Percentiles rank a stretch among this genome's conserved stretches.
Conservation (phyloP, 345 rosid genomes). For the Citrus unshiu region DNA sequence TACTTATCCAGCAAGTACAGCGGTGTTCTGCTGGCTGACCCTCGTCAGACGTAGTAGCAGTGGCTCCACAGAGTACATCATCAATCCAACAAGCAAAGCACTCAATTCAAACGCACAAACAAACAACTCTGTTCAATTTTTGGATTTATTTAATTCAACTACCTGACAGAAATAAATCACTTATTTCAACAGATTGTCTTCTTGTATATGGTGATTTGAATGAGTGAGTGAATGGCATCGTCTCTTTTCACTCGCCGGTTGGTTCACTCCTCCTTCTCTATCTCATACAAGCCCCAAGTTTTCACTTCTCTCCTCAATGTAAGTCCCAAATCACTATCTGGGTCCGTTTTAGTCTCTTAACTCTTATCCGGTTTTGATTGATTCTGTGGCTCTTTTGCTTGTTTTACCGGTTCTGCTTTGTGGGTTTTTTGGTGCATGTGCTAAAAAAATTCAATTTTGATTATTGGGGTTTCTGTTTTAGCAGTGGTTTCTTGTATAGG, state of each 20-base stretch:
- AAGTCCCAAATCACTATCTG: constrained; percentile 21
- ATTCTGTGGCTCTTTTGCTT: constrained; percentile 5
- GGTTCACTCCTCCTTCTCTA: constrained; percentile 26
- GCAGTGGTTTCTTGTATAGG: background rate
- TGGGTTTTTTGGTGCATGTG: constrained; percentile 1
- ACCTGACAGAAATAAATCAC: background rate
- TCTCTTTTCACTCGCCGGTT: constrained; percentile 47
- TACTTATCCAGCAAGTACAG: background rate
- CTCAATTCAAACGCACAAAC: background rate
- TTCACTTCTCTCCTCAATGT: constrained; percentile 42
- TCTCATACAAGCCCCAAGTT: constrained; percentile 26
- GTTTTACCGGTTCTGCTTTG: constrained; percentile 9
- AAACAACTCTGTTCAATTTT: background rate
- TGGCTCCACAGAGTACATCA: background rate
- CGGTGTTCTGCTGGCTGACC: background rate
- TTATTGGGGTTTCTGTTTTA: background rate
- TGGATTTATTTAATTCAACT: background rate
- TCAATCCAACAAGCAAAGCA: background rate
- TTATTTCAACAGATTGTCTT: background rate
- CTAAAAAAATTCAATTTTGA: constrained; percentile 4
- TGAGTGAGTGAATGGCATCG: constrained; percentile 44
- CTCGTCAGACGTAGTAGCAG: background rate
- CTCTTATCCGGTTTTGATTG: constrained; percentile 5
- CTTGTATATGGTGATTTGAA: constrained; percentile 22
- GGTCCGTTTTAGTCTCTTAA: constrained; percentile 3